Evolutionary conservation across 176 grass and related monocot species (phyloP).

Genomic region (Rhynchospora tenuis): DNA sequence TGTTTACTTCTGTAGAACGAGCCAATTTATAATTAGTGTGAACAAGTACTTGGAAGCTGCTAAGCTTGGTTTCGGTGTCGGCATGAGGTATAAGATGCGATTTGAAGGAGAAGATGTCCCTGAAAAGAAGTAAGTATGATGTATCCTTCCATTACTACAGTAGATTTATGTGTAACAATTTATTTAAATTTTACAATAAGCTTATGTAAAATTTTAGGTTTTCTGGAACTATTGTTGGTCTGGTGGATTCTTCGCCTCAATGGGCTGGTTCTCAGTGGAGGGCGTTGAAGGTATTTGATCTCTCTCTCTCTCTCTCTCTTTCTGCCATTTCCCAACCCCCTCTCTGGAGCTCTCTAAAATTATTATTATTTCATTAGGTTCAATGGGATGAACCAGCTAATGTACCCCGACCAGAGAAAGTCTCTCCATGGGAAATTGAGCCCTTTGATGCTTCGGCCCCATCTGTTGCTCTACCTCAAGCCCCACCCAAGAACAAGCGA

Average conservation of each 20-base stretch:
- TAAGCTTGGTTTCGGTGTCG: slow-evolving; percentile 32
- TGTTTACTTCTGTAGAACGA: slow-evolving; percentile 46
- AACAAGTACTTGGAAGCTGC: slow-evolving; percentile 44
- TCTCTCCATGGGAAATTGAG: slow-evolving; percentile 84
- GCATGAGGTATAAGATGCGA: slow-evolving; percentile 49
- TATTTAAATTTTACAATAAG: not conserved
- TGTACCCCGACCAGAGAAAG: slow-evolving; percentile 49
- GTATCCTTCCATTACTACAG: slow-evolving; percentile 5
- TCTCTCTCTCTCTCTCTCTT: not conserved
- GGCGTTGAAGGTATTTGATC: slow-evolving; percentile 51
- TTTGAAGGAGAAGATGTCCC: slow-evolving; percentile 52
- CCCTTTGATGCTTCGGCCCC: slow-evolving; percentile 29
- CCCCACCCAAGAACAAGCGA: slow-evolving; percentile 47
- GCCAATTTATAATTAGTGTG: slow-evolving; percentile 53
- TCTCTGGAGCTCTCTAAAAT: not conserved
- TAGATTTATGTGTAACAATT: not conserved
- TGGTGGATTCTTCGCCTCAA: slow-evolving; percentile 49
- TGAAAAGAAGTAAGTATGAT: slow-evolving; percentile 38
- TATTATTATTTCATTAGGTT: slow-evolving; percentile 33
- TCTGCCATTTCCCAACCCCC: not conserved
- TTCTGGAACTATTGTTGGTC: slow-evolving; percentile 73
- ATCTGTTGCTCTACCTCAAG: slow-evolving; percentile 35
- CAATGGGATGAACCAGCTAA: slow-evolving; percentile 71
- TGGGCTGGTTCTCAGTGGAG: slow-evolving; percentile 78
- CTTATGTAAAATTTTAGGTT: slow-evolving; percentile 41